Percentiles rank a stretch among this genome's conserved stretches.
Evolutionary conservation across 2,329 filamentous ascomycete species (phyloP).

Genomic region (Fragosphaeria purpurea): DNA sequence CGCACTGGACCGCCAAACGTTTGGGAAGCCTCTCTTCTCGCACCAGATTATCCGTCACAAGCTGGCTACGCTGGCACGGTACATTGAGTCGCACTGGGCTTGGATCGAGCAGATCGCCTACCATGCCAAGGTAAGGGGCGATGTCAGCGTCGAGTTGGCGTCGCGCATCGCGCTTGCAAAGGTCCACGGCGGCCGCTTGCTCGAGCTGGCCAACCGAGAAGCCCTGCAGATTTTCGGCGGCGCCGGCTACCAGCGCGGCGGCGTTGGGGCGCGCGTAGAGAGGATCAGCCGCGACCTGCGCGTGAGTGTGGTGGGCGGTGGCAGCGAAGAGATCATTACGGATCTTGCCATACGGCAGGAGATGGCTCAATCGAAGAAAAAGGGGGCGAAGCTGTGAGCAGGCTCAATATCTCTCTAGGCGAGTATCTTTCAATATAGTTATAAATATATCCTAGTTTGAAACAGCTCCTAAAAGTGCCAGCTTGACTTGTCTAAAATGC

Average conservation of each 20-base stretch:
- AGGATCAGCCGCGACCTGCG: constrained; percentile 43
- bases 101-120: constrained; percentile 53
- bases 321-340: constrained; percentile 44
- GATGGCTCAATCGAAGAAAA: constrained; percentile 6
- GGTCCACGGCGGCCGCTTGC: constrained; percentile 36
- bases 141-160: constrained; percentile 23
- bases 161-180: constrained; percentile 28
- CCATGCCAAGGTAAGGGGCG: constrained; percentile 30
- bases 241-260: constrained; percentile 38
- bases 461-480: too few relatives aligned
- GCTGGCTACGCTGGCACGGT: constrained; percentile 46
- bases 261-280: constrained; percentile 37
- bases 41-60: constrained; percentile 52
- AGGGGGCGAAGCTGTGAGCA: constrained; percentile 12
- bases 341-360: constrained; percentile 43
- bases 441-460: too few relatives aligned
- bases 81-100: constrained; percentile 51
- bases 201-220: constrained; percentile 41
- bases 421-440: too few relatives aligned
- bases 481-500: background rate
- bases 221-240: constrained; percentile 46
- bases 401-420: too few relatives aligned
- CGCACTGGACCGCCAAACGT: constrained; percentile 43
- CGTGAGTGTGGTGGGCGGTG: constrained; percentile 42
- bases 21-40: constrained; percentile 46